Base-by-base conservation (phyloP, 2,329 filamentous ascomycete genomes). In the Fusarium azukiicola region DNA sequence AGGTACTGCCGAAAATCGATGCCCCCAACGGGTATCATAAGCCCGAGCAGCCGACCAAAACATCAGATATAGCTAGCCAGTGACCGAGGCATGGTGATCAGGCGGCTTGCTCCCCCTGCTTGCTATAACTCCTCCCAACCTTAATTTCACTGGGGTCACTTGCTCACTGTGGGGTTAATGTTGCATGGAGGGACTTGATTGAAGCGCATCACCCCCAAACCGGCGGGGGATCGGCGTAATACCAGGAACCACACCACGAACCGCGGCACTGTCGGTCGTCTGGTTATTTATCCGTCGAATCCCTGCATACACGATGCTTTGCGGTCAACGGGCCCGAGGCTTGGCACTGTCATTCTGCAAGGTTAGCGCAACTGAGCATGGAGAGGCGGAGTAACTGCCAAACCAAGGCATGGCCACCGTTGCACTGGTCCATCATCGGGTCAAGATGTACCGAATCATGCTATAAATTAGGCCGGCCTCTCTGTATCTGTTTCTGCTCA, bases 221-320 rank as follows among this genome's bases (percentile, higher is more conserved):
- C 67, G 69, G 77, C 77, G 77, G 77, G 77, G 77, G 77, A 79
- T 79, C 77, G 77, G 58, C 77, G 52, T 36, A 56, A 47, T 56
- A 67, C 54, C 54, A 63, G 54, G 68, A 69, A 73, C 66, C 40
- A 47, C 66, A 61, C 52, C 61, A 42, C n/a, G 40, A 71, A 68
- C 67, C 47, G 74, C 67, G 61, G 63, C n/a, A 42, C 52, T 40
- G 36, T 63, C 58, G 42, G 66, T 40, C 27, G 23, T 40, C 19
- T 40, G 63, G 66, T 68, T 78, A 73, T 75, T 71, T 68, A 70
- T 63, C 54, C 61, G 42, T 50, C 70, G n/a, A 63, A 73, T 61
- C 54, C 44, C 68, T 36, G 38, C 68, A 49, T 71, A 21, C 40
- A 42, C 44, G 44, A 67, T 42, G 54, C 40, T 52, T 52, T 56